Base-by-base conservation (phyloP, 176 grass and related monocot species). In the Aegilops speltoides region DNA sequence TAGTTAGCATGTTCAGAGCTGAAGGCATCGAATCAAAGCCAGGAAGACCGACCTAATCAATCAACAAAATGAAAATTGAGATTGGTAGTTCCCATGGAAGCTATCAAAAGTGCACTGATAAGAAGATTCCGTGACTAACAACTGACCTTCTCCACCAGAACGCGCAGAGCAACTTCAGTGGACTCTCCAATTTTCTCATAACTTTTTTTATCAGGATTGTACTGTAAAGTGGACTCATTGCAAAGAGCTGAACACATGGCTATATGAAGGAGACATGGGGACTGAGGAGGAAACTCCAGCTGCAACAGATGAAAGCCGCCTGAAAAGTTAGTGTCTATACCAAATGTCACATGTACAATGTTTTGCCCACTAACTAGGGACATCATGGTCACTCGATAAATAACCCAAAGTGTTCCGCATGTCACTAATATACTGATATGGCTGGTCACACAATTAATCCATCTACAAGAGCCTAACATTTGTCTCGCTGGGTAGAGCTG, bases 21-120 rank as follows among this genome's bases (percentile, higher is more conserved):
- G 93, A 94, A 83, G 94, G 97, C 97, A 98, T 98, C 66, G 97
- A 96, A 88, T 98, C 93, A 96, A 98, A 98, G 86, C 97, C 97
- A 86, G 97, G 97, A 88, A 98, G 97, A 67, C 97, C 97, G 54
- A 98, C 97, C 97, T 98, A 88, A 88, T 48, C 6, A 64, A 79
- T 54, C 23, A 59, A 70, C 33, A 83, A 56, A 68, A 68, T n/a
- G 17, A 80, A 50, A 73, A 70, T 48, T 28, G 25, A 69, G 34
- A 54, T 62, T 70, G 20, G 41, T 29, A 68, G 57, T 46, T 68
- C 1, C 40, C 5, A 17, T 22, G 24, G 60, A 91, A 64, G 23
- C 38, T 41, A 71, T 75, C 1, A 81, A 77, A 80, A 66, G 26
- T 79, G 43, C 67, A 81, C n/a, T 66, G 6, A n/a, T 48, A 68